Percentiles rank a stretch among this genome's conserved stretches.
These are phyloP conservation scores for Podospora pseudocomata DNA, from an alignment of 495 filamentous ascomycete species.

Conservation along the genomic window DNA sequence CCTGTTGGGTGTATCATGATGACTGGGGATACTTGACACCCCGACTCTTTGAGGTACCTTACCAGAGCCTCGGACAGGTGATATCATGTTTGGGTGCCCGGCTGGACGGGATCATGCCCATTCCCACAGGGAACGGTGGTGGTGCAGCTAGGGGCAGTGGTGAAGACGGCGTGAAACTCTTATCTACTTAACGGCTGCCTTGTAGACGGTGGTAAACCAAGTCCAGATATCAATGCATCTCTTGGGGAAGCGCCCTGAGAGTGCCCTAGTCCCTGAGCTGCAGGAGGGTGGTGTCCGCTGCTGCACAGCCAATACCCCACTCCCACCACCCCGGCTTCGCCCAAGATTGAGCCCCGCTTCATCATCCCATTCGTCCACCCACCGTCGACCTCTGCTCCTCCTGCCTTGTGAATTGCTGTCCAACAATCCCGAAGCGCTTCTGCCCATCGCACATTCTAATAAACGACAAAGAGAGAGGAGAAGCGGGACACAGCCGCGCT, in stretches of 20 bases:
- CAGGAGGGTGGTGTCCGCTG: background rate
- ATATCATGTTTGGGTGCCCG: too few species aligned
- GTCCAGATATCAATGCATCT: background rate
- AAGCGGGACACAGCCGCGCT: background rate
- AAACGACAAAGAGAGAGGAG: slow-evolving; percentile 1
- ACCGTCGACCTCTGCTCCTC: background rate
- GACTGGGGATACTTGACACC: too few species aligned
- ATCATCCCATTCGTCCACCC: slow-evolving; percentile 14
- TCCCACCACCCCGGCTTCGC: background rate
- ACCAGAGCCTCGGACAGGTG: too few species aligned
- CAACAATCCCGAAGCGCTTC: too few species aligned
- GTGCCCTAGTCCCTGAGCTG: background rate
- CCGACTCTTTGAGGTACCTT: too few species aligned
- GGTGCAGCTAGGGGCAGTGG: too few species aligned
- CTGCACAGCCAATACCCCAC: background rate
- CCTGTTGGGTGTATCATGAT: too few species aligned
- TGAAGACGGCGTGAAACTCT: too few species aligned
- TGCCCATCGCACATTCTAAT: background rate
- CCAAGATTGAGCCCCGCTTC: background rate
- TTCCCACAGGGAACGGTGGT: too few species aligned
- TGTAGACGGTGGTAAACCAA: background rate
- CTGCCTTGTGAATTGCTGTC: slow-evolving; percentile 25
- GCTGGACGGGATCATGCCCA: too few species aligned
- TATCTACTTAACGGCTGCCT: too few species aligned
- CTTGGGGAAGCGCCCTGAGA: too few species aligned